These are phyloP conservation scores for Arbutus unedo DNA, from an alignment of 148 eudicot genomes.

Conservation along the genomic window DNA sequence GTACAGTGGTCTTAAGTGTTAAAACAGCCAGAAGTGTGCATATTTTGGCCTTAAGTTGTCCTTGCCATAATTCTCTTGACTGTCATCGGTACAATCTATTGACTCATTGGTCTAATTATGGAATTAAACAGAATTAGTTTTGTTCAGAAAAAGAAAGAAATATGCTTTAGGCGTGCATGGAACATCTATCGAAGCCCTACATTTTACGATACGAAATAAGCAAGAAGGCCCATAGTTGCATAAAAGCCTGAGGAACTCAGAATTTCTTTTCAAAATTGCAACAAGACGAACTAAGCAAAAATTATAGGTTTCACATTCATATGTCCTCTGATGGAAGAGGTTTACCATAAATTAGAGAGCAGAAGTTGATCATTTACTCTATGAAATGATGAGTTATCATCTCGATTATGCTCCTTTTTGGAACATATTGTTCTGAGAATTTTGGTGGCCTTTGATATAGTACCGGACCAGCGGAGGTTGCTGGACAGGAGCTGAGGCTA, in stretches of 20 bases:
- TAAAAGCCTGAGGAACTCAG: not conserved
- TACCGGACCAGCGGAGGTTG: not conserved
- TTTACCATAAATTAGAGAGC: too few species aligned
- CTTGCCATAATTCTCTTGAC: too few species aligned
- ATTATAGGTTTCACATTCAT: too few species aligned
- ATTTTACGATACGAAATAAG: not conserved
- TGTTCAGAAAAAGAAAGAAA: not conserved
- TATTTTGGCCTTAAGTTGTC: too few species aligned
- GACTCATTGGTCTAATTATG: too few species aligned
- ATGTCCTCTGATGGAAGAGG: not conserved
- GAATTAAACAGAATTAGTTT: not conserved
- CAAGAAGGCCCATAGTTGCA: not conserved
- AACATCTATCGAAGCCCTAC: not conserved
- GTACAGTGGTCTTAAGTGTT: too few species aligned
- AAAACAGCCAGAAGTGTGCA: too few species aligned
- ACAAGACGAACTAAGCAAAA: too few species aligned
- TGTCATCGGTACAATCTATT: too few species aligned
- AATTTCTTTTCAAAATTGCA: not conserved
- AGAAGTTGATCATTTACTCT: too few species aligned
- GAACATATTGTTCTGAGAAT: not conserved
- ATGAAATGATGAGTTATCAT: not conserved
- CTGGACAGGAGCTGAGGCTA: not conserved
- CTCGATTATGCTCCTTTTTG: constrained; percentile 3
- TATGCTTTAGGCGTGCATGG: too few species aligned
- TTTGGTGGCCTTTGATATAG: not conserved